phyloP scores from a whole-genome alignment of 2,329 filamentous ascomycete species.

The Diaporthe sp. region DNA sequence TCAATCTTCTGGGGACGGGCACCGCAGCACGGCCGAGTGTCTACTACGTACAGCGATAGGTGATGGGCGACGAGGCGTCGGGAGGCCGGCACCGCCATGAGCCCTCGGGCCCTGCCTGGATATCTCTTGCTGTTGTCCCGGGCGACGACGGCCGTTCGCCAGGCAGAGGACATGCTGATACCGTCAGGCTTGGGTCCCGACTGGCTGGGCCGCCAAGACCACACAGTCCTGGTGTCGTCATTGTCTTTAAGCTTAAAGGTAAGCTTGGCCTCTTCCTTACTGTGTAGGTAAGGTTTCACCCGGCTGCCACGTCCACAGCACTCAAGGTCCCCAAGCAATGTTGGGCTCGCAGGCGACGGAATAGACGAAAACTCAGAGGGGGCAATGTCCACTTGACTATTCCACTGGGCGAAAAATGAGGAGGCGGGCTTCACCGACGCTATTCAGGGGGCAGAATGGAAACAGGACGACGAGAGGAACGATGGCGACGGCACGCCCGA shows the following conservation, averaged over 20 bases:
- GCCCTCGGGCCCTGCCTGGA: background rate
- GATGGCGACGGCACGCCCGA: background rate
- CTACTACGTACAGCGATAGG: constrained; percentile 58
- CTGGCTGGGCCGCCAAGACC: constrained; percentile 21
- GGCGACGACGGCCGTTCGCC: no score
- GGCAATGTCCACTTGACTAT: background rate
- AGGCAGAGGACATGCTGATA: background rate
- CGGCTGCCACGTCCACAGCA: background rate
- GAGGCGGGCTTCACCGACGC: background rate
- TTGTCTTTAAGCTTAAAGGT: constrained; percentile 14
- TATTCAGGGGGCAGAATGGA: background rate
- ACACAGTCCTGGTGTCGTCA: background rate
- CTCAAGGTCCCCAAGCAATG: background rate
- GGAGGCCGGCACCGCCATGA: background rate
- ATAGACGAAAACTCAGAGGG: background rate
- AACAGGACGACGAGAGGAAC: constrained; percentile 10
- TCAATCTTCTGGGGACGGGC: background rate
- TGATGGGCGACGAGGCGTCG: constrained; percentile 52
- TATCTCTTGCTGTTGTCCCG: background rate
- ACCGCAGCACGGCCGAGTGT: background rate
- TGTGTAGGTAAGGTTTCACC: background rate
- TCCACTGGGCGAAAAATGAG: background rate
- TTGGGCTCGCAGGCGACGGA: background rate
- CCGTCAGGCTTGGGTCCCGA: background rate
- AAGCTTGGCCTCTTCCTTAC: background rate